These are phyloP conservation scores for Allium sativum DNA, from an alignment of 106 monocot species.

Conservation along the genomic window DNA sequence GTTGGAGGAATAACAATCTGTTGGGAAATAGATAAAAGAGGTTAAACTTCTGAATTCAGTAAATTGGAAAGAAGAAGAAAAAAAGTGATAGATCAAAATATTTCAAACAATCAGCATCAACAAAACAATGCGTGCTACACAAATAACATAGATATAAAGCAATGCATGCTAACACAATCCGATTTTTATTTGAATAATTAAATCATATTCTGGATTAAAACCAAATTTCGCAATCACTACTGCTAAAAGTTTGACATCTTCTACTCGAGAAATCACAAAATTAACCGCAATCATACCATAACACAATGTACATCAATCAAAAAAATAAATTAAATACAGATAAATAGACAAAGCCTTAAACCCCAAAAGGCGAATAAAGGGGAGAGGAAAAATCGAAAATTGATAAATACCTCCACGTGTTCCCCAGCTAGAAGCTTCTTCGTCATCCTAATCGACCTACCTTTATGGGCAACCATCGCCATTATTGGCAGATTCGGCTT, in stretches of 20 bases:
- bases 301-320: neutral
- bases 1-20: too few relatives aligned
- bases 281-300: neutral
- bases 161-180: too few relatives aligned
- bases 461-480: neutral
- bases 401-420: neutral
- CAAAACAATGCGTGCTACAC: too few relatives aligned
- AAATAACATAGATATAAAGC: too few relatives aligned
- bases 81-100: too few relatives aligned
- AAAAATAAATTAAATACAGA: neutral
- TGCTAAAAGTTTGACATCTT: neutral
- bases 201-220: neutral
- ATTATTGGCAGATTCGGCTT: neutral
- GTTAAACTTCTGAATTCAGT: too few relatives aligned
- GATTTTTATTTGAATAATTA: too few relatives aligned
- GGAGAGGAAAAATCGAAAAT: neutral
- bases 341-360: neutral
- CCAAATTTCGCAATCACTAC: neutral
- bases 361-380: neutral
- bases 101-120: too few relatives aligned
- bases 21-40: too few relatives aligned
- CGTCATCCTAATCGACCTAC: neutral
- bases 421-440: conserved; percentile 1
- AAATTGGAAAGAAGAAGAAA: too few relatives aligned
- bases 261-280: neutral